Evolutionary conservation across 2,329 filamentous ascomycete species (phyloP), one percentile per base, ranked within the genome.

Genomic region (Colletotrichum sidae): DNA sequence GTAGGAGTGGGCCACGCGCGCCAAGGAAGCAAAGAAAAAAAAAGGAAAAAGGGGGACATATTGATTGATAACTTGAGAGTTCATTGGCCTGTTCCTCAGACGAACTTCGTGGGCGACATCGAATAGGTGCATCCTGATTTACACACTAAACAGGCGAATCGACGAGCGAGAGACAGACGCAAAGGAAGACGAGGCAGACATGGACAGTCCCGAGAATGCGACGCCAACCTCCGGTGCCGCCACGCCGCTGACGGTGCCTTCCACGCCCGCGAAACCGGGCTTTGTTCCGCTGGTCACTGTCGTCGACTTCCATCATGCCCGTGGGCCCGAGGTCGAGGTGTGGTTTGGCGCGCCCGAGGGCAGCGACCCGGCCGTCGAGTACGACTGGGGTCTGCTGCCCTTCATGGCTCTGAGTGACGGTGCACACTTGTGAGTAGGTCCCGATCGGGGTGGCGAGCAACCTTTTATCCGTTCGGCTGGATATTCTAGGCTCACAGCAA

Each of bases 381-480:
- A 96, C 79, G 93, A 96, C 75, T 99, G 96, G 96, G 86, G 90
- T 35, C 79, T 97, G 70, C 84, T 99, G 67, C 94, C 96, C 0
- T 99, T 99, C 78, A 97, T 98, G 93, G 96, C 96, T 34, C 81
- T 99, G 73, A 96, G 93, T 63, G 96, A 99, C 76, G 96, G 96
- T 57, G 96, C 96, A 58, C 96, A 99, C 83, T 90, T 94, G 90
- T 96, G 84, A 81, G 90, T 84, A 46, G 37, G 10, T 41, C 34
- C 42, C 15, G 33, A 15, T 34, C 13, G 2, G 34, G 33, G 34
- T 5, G 37, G 11, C 15, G 38, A 17, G 9, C 6, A 39, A 17
- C 4, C n/a, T 11, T 11, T 52, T 34, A 13, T 67, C 11, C 33
- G 9, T 15, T 17, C 33, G n/a, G 35, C 25, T n/a, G 34, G n/a